Evolutionary conservation across 1,284 basidiomycete species (phyloP), one percentile per base, ranked within the genome.

Genomic region (Hypsizygus ulmarius): DNA sequence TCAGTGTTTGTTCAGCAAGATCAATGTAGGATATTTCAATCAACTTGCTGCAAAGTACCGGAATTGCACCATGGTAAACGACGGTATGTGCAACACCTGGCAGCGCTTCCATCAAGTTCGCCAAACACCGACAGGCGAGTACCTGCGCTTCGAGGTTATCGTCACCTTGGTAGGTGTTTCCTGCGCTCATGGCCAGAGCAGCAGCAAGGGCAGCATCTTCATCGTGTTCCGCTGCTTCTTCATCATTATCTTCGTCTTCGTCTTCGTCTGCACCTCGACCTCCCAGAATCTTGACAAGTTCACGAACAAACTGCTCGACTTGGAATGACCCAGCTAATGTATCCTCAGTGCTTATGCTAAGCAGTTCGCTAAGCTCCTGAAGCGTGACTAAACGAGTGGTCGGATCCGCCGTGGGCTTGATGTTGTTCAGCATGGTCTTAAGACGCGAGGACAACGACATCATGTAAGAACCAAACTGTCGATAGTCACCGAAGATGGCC

Each of bases 341-440:
- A 66, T 99, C 97, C 69, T 99, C 96, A 5, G 93, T 98, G 68
- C 92, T 93, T 69, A 99, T 95, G 54, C 92, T 92, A 47, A 99
- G 83, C 37, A 97, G 68, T 64, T 99, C 97, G 64, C 90, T 93
- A 46, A 97, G 82, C 63, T 99, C 96, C 63, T 97, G 93, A 11
- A 99, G 74, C 2, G 94, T 93, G 42, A 94, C 73, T 43, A 97
- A 82, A 39, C 92, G 84, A 19, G 87, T 89, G 0, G 90, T 86
- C 5, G 86, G 78, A 63, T 88, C 88, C 16, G 87, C 87, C 18
- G 84, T 85, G 14, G 82, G 72, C 65, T 92, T 92, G 75, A 97
- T 91, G 64, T 93, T 90, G 65, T 80, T 87, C 53, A 96, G 76
- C 76, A 97, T 89, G 11, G 84, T 84, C 77, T 94, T 93, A 67